Percentiles rank a stretch among this genome's conserved stretches.
Conservation (phyloP, 805 yeast genomes). For the Candida suzukii region DNA sequence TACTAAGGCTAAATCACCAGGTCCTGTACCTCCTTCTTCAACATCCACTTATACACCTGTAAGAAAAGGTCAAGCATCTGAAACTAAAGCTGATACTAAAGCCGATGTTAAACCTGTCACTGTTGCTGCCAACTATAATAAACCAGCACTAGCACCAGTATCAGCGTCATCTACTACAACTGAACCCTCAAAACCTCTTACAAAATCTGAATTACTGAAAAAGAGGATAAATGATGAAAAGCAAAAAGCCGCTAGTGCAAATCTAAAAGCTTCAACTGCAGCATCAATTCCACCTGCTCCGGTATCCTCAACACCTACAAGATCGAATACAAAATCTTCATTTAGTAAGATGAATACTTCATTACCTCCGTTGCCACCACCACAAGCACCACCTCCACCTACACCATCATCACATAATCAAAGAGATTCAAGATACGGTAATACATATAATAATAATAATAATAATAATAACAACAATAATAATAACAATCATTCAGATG, state of each 20-base stretch:
- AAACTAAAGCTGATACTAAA: too few species aligned
- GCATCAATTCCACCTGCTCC: background rate
- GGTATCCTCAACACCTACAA: background rate
- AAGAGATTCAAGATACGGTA: background rate
- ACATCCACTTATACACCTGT: too few species aligned
- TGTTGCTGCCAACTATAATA: background rate
- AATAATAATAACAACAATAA: background rate
- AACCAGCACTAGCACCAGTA: too few species aligned
- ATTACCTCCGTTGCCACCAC: conserved; percentile 12
- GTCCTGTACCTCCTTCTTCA: too few species aligned
- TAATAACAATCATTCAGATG: background rate
- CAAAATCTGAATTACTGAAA: background rate
- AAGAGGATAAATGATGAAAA: background rate
- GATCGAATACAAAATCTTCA: too few species aligned
- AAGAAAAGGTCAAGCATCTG: too few species aligned
- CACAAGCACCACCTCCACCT: conserved; percentile 7
- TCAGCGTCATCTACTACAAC: too few species aligned
- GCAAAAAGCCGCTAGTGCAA: background rate
- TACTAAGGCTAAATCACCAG: too few species aligned
- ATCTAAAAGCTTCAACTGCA: conserved; percentile 2
- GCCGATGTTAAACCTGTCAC: too few species aligned
- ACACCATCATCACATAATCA: background rate
- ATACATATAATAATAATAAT: background rate
- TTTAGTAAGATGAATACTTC: background rate
- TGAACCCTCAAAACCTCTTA: background rate